phyloP scores from a whole-genome alignment of 257 asterid species.

The Handroanthus guayacan region DNA sequence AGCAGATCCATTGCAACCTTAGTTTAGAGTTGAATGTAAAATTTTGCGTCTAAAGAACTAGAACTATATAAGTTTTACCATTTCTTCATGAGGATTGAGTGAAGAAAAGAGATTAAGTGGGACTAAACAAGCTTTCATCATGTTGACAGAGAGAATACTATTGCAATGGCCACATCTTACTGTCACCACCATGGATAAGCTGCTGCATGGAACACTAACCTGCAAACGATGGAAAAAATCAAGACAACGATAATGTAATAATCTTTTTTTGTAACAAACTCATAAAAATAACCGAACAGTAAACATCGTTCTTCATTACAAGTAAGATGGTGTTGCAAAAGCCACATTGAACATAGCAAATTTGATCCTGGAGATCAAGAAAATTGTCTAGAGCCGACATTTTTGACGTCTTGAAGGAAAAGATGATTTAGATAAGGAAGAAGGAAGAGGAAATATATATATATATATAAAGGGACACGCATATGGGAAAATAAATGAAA shows the following conservation, averaged over 20 bases:
- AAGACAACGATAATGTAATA: background rate
- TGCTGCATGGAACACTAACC: conserved; percentile 81
- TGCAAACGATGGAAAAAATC: conserved; percentile 30
- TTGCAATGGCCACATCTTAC: conserved; percentile 86
- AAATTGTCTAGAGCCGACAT: conserved; percentile 51
- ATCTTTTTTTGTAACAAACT: background rate
- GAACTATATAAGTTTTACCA: conserved; percentile 23
- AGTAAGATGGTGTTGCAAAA: conserved; percentile 75
- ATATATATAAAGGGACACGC: conserved; percentile 22
- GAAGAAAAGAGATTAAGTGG: conserved; percentile 55
- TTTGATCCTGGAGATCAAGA: conserved; percentile 57
- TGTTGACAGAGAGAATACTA: conserved; percentile 66
- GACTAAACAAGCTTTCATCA: conserved; percentile 48
- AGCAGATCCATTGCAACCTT: background rate
- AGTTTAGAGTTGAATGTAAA: background rate
- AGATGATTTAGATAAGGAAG: background rate
- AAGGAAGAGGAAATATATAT: background rate
- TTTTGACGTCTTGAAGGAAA: background rate
- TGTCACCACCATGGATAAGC: conserved; percentile 61
- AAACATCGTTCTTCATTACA: conserved; percentile 42
- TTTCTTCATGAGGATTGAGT: conserved; percentile 42
- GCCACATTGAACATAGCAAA: conserved; percentile 81
- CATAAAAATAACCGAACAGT: background rate
- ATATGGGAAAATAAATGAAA: conserved; percentile 12
- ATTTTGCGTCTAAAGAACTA: background rate